Evolutionary conservation across 306 rosid species (phyloP).

Genomic region (Rosa persica): DNA sequence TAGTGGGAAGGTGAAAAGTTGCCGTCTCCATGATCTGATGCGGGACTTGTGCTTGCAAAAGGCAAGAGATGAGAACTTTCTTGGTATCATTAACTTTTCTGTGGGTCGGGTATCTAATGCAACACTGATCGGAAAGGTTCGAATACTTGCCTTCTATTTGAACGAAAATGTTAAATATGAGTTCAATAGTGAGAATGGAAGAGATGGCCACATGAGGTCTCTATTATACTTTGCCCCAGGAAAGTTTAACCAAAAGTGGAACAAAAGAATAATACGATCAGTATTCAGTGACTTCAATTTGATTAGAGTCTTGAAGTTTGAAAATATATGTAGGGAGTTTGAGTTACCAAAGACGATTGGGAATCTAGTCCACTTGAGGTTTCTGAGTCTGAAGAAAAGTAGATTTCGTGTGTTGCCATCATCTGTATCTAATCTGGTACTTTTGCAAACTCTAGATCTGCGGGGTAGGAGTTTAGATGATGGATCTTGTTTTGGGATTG

Average conservation of each 20-base stretch:
- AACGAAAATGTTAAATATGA: neutral
- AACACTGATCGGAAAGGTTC: neutral
- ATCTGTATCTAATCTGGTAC: neutral
- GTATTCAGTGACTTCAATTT: neutral
- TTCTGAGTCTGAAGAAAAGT: neutral
- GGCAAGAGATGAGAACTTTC: neutral
- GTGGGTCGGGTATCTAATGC: too few species aligned
- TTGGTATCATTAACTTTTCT: too few species aligned
- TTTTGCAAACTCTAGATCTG: slow-evolving; percentile 2
- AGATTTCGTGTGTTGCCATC: accelerated
- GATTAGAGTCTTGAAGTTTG: slow-evolving; percentile 13
- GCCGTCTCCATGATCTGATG: neutral
- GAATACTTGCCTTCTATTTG: neutral
- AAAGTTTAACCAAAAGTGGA: neutral
- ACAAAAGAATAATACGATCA: neutral
- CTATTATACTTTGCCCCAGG: neutral
- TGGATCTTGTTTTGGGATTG: too few species aligned
- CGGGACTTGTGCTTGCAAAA: neutral
- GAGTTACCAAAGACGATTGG: neutral
- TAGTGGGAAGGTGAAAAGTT: neutral
- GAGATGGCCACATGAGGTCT: neutral
- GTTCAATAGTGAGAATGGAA: neutral
- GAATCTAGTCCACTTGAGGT: slow-evolving; percentile 15
- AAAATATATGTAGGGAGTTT: accelerated
- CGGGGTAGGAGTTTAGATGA: too few species aligned